A percentile compares a stretch with the other conserved stretches of the same genome.
These are phyloP conservation scores for Leccinum boreale DNA, from an alignment of 768 basidiomycete genomes.

Conservation along the genomic window DNA sequence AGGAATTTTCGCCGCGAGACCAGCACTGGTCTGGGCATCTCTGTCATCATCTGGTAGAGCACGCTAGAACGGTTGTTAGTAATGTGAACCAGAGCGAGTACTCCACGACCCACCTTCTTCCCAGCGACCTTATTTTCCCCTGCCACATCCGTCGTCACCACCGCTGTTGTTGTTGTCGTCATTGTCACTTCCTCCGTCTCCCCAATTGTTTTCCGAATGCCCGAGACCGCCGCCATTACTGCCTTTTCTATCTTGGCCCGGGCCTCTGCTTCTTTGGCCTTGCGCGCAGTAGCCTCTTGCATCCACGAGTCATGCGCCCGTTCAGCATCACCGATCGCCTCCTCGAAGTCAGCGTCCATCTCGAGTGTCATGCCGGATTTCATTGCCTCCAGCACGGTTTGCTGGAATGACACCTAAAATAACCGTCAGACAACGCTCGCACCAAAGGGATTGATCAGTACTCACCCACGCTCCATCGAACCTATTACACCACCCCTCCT, in stretches of 20 bases:
- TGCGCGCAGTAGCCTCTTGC: not conserved
- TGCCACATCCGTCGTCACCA: not conserved
- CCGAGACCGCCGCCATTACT: no score
- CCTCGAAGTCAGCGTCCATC: no score
- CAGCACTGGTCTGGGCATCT: no score
- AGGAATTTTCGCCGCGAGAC: not conserved
- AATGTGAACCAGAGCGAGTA: not conserved
- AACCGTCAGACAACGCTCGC: not conserved
- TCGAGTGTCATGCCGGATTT: no score
- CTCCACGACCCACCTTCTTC: not conserved
- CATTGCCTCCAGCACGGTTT: not conserved
- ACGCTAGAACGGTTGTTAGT: no score
- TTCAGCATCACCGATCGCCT: not conserved
- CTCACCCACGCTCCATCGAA: not conserved
- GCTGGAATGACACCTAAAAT: not conserved
- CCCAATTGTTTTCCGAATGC: no score
- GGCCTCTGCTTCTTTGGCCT: no score
- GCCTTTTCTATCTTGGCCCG: not conserved
- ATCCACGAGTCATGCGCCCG: not conserved
- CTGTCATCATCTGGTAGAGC: no score
- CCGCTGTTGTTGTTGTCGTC: no score
- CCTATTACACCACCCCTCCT: not conserved
- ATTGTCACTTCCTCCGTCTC: no score
- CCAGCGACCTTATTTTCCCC: not conserved
- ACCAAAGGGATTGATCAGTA: not conserved